phyloP scores from a whole-genome alignment of 495 filamentous ascomycete genomes.

The Apodospora peruviana region DNA sequence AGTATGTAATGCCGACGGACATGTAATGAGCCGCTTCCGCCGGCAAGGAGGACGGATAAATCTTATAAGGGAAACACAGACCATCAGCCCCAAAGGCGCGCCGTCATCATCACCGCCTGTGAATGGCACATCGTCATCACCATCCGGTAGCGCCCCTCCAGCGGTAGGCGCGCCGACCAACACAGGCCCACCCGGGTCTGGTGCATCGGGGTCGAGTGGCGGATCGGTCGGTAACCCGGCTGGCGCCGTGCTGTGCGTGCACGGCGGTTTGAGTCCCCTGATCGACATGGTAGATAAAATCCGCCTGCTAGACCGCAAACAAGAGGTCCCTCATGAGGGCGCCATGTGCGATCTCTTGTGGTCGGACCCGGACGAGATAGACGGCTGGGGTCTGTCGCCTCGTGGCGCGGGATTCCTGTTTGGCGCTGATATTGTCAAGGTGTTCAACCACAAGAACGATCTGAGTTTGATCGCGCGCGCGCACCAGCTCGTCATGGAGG shows the following conservation, averaged over 20 bases:
- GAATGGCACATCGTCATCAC: background rate
- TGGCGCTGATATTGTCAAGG: slow-evolving; percentile 90
- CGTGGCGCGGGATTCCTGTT: slow-evolving; percentile 96
- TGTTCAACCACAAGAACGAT: slow-evolving; percentile 91
- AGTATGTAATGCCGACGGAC: slow-evolving; percentile 74
- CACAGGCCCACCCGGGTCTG: slow-evolving; percentile 72
- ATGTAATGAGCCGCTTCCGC: slow-evolving; percentile 68
- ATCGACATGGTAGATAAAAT: slow-evolving; percentile 97
- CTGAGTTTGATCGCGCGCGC: slow-evolving; percentile 87
- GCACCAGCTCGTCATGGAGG: slow-evolving; percentile 98
- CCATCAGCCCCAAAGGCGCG: slow-evolving; percentile 40
- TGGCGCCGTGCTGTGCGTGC: slow-evolving; percentile 90
- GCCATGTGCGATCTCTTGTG: slow-evolving; percentile 98
- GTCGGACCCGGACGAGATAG: slow-evolving; percentile 98
- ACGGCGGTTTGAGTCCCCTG: slow-evolving; percentile 85
- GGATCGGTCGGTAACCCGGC: slow-evolving; percentile 61
- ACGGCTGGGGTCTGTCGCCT: slow-evolving; percentile 93
- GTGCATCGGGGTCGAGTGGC: slow-evolving; percentile 59
- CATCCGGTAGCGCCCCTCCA: background rate
- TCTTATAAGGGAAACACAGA: slow-evolving; percentile 18
- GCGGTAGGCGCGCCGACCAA: slow-evolving; percentile 27
- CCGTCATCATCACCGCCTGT: background rate
- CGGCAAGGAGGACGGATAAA: slow-evolving; percentile 31
- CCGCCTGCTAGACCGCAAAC: slow-evolving; percentile 88
- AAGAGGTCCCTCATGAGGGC: slow-evolving; percentile 97